Base-by-base conservation (phyloP, 148 eudicot species). In the Silene conica region DNA sequence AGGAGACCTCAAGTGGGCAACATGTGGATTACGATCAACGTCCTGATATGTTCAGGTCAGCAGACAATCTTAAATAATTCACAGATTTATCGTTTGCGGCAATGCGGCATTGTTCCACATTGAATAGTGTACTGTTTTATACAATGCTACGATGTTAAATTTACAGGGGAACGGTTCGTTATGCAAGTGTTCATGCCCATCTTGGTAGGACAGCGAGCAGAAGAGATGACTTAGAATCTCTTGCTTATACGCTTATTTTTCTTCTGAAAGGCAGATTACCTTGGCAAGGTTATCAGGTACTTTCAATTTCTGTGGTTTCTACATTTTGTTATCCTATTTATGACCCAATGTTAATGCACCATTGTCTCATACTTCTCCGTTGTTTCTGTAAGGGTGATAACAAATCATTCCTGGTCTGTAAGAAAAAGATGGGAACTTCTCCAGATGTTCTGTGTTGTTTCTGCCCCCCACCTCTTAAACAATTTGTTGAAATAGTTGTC, bases 131-230 rank as follows among this genome's bases (percentile, higher is more conserved):
- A 48, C 16, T 71, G 38, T 76, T 34, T 73, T 52, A 46, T 60
- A 55, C 68, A 69, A 64, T 16, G 8, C 26, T 31, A 22, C 63
- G 1, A 15, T 66, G 46, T 58, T 10, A 22, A 56, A 34, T 68
- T 74, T 22, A 46, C 79, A 89, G 95, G 79, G 97, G 95, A 78
- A 92, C 97, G 3, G 90, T 92, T 63, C 86, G 97, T 58, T 92
- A 92, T 86, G 97, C 97, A 62, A 92, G 97, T 85, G 97, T 74
- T 62, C 97, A 92, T 87, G 97, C 97, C 48, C 97, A 92, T 80
- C 83, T 92, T 80, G 97, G 97, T 76, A 84, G 97, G 87, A 92
- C 95, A 71, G 90, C 92, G 18, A 89, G 97, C 79, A 83, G 97
- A 81, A 89, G 97, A 79, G 97, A 92, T 82, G 95, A 92, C 80